Evolutionary conservation across 257 asterid species (phyloP), one percentile per base, ranked within the genome.

Genomic region (Forsythia viridissima): DNA sequence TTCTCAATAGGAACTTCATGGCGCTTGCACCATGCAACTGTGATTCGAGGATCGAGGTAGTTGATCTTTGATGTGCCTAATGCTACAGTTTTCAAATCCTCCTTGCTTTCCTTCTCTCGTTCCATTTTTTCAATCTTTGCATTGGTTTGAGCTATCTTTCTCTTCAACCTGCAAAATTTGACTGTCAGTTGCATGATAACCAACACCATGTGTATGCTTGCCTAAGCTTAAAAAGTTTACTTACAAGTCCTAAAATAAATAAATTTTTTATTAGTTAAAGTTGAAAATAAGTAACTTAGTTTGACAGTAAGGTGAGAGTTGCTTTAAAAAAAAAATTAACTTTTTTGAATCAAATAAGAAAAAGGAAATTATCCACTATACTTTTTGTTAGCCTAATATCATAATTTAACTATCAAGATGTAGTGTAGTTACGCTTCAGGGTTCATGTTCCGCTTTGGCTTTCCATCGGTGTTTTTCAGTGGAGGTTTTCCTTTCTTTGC

Each of bases 1-100:
- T 93, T 96, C 86, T 96, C 99, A 3, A 96, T 93, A 55, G 99
- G 99, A 81, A 96, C 98, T 83, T 96, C 98, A 3, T 85, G 92
- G 81, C 97, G 97, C 81, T 96, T 96, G 90, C 99, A 96, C 99
- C 99, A 96, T 72, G 97, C 99, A 66, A 96, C 99, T 21, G 97
- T 89, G 81, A 96, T 93, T 86, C 99, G 86, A 41, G 99, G 99
- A 84, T 96, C 99, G 10, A 93, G 97, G 84, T 96, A 96, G 90
- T 93, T 96, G 88, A 92, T 92, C 93, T 92, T 96, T 41, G 99
- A 96, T 6, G 99, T 96, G 52, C 99, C 97, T 87, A 96, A 82
- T 18, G 99, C 99, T 55, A 96, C 93, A 24, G 90, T 92, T 83
- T 96, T 96, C 82, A 93, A 59, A 67, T 93, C 97, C 83, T 96